phyloP scores from a whole-genome alignment of 371 early-diverging fungal genomes.

The Entomophthora muscae region DNA sequence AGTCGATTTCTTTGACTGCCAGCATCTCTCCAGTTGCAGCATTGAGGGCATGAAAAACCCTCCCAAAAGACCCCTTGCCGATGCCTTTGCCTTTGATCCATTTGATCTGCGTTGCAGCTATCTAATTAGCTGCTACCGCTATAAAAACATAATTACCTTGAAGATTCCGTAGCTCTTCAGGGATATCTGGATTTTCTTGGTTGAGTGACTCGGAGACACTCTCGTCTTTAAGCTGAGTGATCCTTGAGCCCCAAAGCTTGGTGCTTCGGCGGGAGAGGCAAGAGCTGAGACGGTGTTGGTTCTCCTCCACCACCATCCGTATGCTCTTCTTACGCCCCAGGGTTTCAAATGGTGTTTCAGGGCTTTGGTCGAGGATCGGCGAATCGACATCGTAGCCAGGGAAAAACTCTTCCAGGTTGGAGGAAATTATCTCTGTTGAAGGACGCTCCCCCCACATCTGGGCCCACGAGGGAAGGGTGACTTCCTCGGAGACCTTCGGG shows the following conservation, averaged over 20 bases:
- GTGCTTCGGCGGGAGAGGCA: constrained; percentile 4
- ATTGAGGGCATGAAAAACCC: constrained; percentile 76
- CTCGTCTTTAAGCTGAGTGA: background rate
- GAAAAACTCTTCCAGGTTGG: constrained; percentile 54
- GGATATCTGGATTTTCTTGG: background rate
- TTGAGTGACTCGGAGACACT: background rate
- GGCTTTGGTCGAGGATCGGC: constrained; percentile 29
- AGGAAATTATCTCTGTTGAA: constrained; percentile 46
- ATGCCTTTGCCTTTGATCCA: constrained; percentile 78
- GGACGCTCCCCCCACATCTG: constrained; percentile 48
- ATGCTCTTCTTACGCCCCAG: constrained; percentile 9
- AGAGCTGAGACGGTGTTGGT: background rate
- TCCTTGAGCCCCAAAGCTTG: constrained; percentile 8
- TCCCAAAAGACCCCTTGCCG: constrained; percentile 91
- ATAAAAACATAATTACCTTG: background rate
- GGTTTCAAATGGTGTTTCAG: background rate
- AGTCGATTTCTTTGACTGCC: constrained; percentile 86
- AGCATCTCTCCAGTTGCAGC: constrained; percentile 69
- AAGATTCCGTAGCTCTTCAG: background rate
- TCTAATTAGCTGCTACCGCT: background rate
- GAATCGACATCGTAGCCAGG: constrained; percentile 59
- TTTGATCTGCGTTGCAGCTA: constrained; percentile 12
- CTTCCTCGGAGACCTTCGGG: background rate
- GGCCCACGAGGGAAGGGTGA: constrained; percentile 4
- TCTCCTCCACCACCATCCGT: constrained; percentile 10